These are phyloP conservation scores for Paecilomyces sp. DNA, from an alignment of 2,329 filamentous ascomycete genomes.

Conservation along the genomic window DNA sequence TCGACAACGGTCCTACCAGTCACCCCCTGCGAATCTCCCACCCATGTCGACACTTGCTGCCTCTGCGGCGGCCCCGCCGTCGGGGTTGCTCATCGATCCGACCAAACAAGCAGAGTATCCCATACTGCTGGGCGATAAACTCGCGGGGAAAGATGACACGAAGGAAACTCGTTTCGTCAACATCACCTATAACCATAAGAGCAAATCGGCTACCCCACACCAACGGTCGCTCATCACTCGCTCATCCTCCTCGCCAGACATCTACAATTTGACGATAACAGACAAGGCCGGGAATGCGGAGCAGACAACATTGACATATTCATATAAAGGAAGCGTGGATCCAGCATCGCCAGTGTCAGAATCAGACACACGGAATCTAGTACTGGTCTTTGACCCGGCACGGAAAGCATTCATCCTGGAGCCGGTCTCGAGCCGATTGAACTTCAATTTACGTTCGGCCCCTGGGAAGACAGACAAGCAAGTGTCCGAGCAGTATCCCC, in stretches of 20 bases:
- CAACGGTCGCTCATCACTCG: constrained; percentile 32
- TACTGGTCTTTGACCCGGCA: constrained; percentile 67
- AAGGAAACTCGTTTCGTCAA: constrained; percentile 24
- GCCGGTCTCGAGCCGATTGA: constrained; percentile 70
- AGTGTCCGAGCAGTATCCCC: constrained; percentile 60
- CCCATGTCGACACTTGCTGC: background rate
- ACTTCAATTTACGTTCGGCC: constrained; percentile 73
- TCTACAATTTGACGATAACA: constrained; percentile 35
- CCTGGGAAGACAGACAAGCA: constrained; percentile 60
- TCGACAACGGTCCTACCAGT: background rate
- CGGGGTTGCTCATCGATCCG: constrained; percentile 33
- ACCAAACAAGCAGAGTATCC: constrained; percentile 41
- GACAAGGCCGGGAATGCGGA: constrained; percentile 34
- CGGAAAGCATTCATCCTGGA: constrained; percentile 76
- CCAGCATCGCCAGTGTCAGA: constrained; percentile 20
- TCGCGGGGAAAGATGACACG: constrained; percentile 22
- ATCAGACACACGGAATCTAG: constrained; percentile 27
- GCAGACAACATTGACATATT: constrained; percentile 29
- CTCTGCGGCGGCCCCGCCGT: constrained; percentile 10
- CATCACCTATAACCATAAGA: constrained; percentile 41
- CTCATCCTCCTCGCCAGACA: constrained; percentile 23
- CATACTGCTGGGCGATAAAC: constrained; percentile 36
- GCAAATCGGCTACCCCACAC: constrained; percentile 31
- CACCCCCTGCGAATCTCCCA: background rate
- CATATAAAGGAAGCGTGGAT: constrained; percentile 35